Conservation (phyloP, 768 basidiomycete species). For the Leccinum uliginosum region DNA sequence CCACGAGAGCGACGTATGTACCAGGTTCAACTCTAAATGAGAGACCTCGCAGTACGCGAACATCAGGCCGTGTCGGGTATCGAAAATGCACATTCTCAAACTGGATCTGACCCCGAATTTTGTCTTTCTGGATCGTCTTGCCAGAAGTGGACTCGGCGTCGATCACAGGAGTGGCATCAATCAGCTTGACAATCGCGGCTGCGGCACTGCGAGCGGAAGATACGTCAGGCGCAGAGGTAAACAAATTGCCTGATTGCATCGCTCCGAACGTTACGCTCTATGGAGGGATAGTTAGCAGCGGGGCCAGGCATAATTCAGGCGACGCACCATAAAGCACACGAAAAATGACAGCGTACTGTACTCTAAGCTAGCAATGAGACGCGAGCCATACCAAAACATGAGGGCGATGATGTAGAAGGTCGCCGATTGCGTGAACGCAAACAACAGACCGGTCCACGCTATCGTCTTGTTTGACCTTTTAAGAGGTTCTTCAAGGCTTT, state of each 20-base stretch:
- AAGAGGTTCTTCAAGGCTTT: conserved; percentile 70
- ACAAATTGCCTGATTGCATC: conserved; percentile 87
- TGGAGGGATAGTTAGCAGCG: neutral
- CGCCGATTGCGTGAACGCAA: conserved; percentile 68
- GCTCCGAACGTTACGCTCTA: conserved; percentile 74
- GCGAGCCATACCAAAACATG: conserved; percentile 74
- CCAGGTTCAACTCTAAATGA: conserved; percentile 69
- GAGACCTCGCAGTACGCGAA: conserved; percentile 78
- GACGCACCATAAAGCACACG: conserved; percentile 71
- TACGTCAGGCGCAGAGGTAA: conserved; percentile 83
- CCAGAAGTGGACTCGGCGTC: conserved; percentile 74
- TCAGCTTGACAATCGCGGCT: conserved; percentile 64
- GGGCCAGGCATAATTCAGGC: neutral
- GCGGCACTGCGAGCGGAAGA: conserved; percentile 80
- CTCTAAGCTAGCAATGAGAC: conserved; percentile 52
- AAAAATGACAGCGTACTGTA: conserved; percentile 68
- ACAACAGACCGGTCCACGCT: conserved; percentile 61
- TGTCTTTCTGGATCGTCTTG: conserved; percentile 41
- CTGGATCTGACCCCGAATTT: conserved; percentile 59
- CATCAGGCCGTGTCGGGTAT: conserved; percentile 85
- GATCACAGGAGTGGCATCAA: conserved; percentile 74
- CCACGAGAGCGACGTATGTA: conserved; percentile 80
- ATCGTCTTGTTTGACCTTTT: conserved; percentile 57
- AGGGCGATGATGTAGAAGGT: conserved; percentile 81
- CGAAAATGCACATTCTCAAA: conserved; percentile 84